phyloP scores from a whole-genome alignment of 108 stramenopile genomes.

The Fistulifera pelliculosa region DNA sequence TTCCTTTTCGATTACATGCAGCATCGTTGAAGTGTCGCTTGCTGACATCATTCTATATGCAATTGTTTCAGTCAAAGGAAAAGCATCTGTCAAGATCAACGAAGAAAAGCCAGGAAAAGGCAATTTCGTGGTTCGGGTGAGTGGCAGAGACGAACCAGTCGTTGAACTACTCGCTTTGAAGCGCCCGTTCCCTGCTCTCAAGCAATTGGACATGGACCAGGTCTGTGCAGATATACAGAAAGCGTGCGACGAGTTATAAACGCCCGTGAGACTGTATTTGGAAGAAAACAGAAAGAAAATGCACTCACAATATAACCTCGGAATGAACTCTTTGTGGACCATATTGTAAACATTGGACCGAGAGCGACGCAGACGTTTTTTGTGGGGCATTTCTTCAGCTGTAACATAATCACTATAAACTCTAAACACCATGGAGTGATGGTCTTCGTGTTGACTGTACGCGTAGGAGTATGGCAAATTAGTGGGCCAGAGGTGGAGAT shows the following conservation, averaged over 20 bases:
- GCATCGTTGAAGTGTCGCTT: too few species aligned
- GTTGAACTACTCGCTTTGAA: conserved; percentile 70
- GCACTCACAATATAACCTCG: neutral
- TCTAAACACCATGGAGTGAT: too few species aligned
- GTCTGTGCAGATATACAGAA: conserved; percentile 41
- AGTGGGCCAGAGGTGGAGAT: too few species aligned
- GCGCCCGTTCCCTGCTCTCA: conserved; percentile 74
- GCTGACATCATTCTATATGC: too few species aligned
- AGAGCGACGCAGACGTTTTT: too few species aligned
- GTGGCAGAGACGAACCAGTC: conserved; percentile 56
- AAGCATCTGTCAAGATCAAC: conserved; percentile 60
- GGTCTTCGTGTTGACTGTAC: too few species aligned
- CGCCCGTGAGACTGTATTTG: neutral
- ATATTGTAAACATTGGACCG: too few species aligned
- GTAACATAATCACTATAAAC: too few species aligned
- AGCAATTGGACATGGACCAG: conserved; percentile 83
- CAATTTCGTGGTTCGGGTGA: conserved; percentile 64
- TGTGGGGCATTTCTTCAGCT: too few species aligned
- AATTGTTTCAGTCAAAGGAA: conserved; percentile 28
- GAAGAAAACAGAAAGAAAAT: neutral
- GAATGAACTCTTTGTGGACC: too few species aligned
- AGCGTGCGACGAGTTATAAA: conserved; percentile 10
- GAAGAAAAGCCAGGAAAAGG: conserved; percentile 70
- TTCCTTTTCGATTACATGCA: too few species aligned
- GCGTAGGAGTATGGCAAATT: too few species aligned